These are phyloP conservation scores for Tubosaeta sp. DNA, from an alignment of 768 basidiomycete genomes.

Conservation along the genomic window DNA sequence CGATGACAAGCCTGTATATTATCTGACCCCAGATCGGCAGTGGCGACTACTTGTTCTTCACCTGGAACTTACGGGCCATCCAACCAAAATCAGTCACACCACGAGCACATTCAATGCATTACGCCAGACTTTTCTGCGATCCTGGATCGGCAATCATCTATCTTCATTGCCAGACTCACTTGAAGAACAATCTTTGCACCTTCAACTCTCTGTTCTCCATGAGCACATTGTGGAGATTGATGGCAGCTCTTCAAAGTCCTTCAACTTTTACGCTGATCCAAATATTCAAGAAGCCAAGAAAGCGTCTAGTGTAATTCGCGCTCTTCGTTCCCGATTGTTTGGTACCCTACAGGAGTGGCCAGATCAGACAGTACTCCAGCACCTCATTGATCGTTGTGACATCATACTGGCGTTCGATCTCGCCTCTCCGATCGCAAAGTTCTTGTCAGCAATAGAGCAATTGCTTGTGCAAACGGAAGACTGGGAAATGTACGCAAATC, in stretches of 20 bases:
- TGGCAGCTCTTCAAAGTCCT: conserved; percentile 25
- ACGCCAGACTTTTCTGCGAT: conserved; percentile 32
- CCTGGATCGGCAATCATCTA: conserved; percentile 29
- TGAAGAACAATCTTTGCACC: conserved; percentile 47
- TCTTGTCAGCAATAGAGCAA: conserved; percentile 80
- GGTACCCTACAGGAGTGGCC: conserved; percentile 79
- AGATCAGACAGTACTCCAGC: conserved; percentile 94
- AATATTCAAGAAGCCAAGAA: conserved; percentile 70
- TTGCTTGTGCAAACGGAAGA: conserved; percentile 84
- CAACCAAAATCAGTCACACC: neutral
- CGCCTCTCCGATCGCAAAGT: conserved; percentile 71
- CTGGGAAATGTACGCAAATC: conserved; percentile 95
- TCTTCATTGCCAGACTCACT: conserved; percentile 38
- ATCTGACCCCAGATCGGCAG: conserved; percentile 23
- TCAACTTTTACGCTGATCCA: conserved; percentile 80
- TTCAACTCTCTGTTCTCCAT: conserved; percentile 50
- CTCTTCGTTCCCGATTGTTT: conserved; percentile 51
- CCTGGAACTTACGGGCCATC: conserved; percentile 36
- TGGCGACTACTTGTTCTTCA: conserved; percentile 46
- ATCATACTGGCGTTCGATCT: conserved; percentile 57
- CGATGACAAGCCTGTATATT: conserved; percentile 22
- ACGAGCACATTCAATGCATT: conserved; percentile 29
- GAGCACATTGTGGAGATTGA: conserved; percentile 34
- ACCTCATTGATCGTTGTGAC: conserved; percentile 70
- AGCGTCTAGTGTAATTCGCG: conserved; percentile 46